These are phyloP conservation scores for Colletotrichum neosansevieriae DNA, from an alignment of 2,329 filamentous ascomycete genomes.

Conservation along the genomic window DNA sequence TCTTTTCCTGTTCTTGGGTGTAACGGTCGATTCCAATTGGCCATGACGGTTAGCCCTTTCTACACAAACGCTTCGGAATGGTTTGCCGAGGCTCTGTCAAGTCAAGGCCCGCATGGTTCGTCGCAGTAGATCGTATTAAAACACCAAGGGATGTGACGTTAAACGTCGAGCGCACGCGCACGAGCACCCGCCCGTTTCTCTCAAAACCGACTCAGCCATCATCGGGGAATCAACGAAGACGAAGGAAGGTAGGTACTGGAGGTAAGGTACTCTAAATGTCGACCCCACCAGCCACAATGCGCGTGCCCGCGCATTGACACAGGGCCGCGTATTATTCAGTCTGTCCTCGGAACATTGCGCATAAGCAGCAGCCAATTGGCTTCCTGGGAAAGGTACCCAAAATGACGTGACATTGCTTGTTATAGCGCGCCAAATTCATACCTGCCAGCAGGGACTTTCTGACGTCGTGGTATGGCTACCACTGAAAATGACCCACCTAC, in stretches of 20 bases:
- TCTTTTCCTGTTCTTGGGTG: too few species aligned
- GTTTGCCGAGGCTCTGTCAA: not conserved
- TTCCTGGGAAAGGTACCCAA: not conserved
- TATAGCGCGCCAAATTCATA: not conserved
- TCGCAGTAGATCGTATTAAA: not conserved
- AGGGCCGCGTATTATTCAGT: slow-evolving; percentile 1
- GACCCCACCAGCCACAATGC: too few species aligned
- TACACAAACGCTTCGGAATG: not conserved
- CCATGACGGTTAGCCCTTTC: too few species aligned
- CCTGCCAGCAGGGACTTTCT: too few species aligned
- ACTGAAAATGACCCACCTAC: not conserved
- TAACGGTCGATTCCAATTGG: too few species aligned
- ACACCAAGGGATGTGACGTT: not conserved
- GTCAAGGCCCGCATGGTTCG: not conserved
- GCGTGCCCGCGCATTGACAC: not conserved
- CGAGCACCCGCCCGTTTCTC: not conserved
- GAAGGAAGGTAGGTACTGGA: too few species aligned
- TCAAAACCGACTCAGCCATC: not conserved
- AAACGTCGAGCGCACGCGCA: not conserved
- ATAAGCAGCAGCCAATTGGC: not conserved
- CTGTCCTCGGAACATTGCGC: not conserved
- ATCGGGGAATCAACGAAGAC: not conserved
- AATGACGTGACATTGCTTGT: slow-evolving; percentile 18
- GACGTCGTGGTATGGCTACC: not conserved
- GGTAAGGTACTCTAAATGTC: too few species aligned